Base-by-base conservation (phyloP, 345 rosid species). In the Streptanthus diversifolius region DNA sequence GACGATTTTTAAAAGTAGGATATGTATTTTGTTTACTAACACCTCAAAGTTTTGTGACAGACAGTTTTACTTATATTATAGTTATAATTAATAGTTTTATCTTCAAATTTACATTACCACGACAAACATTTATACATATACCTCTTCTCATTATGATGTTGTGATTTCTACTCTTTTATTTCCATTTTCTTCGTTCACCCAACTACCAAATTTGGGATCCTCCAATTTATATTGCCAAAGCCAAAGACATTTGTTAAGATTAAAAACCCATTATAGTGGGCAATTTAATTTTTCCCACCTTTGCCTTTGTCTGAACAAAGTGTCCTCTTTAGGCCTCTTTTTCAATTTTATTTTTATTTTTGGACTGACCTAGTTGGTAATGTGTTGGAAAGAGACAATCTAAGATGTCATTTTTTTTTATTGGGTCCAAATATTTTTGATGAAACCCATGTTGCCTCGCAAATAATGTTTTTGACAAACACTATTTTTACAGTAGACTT, bases 281-380 rank as follows among this genome's bases (percentile, higher is more conserved):
- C 24, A 64, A 70, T 77, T 77, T 56, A 71, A 51, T 78, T 71
- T 71, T 30, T 37, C 73, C 65, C 18, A 68, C 60, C 76, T 80
- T 88, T 90, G 75, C 96, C 82, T 86, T 86, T 83, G 76, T 56
- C 58, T 59, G 83, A 86, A 90, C 91, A 81, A 86, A 90, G 85
- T 47, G 70, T 78, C 21, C 2, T 70, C 77, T 82, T 82, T 39
- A 49, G 73, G 40, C 73, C 48, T 70, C 83, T 77, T 76, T 62
- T 56, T 30, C 77, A 71, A 62, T 17, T 68, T 68, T 43, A 4
- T 32, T 41, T 63, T 82, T 57, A 53, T 25, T 56, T 70, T 56
- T 77, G 37, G 72, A 48, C 72, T 77, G 67, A 65, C 76, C 70
- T 40, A 56, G 80, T 71, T 77, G 80, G 80, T 76, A 71, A 77